Evolutionary conservation across 306 rosid species (phyloP), one percentile per base, ranked within the genome.

Genomic region (Hippophae tibetana): DNA sequence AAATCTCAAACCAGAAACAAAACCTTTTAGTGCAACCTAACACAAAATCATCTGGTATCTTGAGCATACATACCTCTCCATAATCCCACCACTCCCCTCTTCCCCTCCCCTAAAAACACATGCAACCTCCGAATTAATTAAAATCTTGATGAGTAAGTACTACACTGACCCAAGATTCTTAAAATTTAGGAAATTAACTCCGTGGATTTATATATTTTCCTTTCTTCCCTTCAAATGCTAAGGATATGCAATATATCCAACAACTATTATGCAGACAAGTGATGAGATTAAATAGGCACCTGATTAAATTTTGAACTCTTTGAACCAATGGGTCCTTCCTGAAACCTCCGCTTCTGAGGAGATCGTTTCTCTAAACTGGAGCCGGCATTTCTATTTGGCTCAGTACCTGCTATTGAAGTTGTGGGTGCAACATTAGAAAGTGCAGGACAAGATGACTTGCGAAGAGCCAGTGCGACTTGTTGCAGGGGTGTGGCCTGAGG

Each of bases 401-500:
- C 85, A 50, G 56, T 42, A 10, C 67, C 71, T 54, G 79, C 57
- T 12, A 72, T 71, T 43, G 79, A 68, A 57, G 79, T 69, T 74
- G 82, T 60, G 51, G 87, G 82, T 56, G 79, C 73, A 72, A 80
- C 71, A 43, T 81, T 70, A 65, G 96, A 70, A 23, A 81, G 72
- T 25, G 73, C 66, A 40, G 89, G 85, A 58, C 75, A 74, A 44
- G 95, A 81, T 14, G 85, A 62, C 61, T 83, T 89, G 76, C 83
- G 80, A 66, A 92, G 86, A 66, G 89, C 99, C 61, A 79, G 86
- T 60, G 99, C 96, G 65, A 92, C 99, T 75, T 92, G 99, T 63
- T 92, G 96, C 80, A 92, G 58, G 38, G 99, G 86, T 56, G 99
- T 87, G 57, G 87, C 96, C 71, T 84, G 96, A 61, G 99, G 96